Evolutionary conservation across 2,329 filamentous ascomycete genomes (phyloP).

Genomic region (Biscogniauxia marginata): DNA sequence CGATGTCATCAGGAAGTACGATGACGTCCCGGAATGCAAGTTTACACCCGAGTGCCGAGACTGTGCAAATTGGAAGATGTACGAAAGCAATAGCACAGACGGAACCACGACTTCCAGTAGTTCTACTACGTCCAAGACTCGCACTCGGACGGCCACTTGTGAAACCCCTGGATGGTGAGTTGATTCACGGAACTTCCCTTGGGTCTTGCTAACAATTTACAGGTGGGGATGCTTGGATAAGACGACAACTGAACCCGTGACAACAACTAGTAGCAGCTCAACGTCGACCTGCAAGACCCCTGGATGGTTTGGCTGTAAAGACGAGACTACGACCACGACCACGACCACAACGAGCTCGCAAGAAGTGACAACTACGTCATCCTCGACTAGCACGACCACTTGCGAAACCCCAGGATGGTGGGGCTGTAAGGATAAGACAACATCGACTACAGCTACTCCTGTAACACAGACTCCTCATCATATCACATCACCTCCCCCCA

Average conservation of each 20-base stretch:
- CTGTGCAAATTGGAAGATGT: constrained; percentile 92
- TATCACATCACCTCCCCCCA: constrained; percentile 29
- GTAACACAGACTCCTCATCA: constrained; percentile 15
- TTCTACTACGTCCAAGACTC: constrained; percentile 57
- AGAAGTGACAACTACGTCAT: background rate
- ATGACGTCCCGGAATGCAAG: constrained; percentile 73
- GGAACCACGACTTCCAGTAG: constrained; percentile 62
- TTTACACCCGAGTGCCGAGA: constrained; percentile 80
- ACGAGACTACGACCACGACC: constrained; percentile 40
- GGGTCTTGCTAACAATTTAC: constrained; percentile 1
- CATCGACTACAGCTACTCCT: constrained; percentile 14
- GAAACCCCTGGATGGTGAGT: constrained; percentile 88
- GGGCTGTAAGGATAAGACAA: constrained; percentile 18
- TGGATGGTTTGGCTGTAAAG: constrained; percentile 67
- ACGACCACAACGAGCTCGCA: constrained; percentile 6
- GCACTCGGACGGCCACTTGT: constrained; percentile 79
- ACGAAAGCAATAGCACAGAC: constrained; percentile 85
- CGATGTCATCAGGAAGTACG: constrained; percentile 82
- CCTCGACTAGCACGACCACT: constrained; percentile 2
- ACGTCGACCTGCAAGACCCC: constrained; percentile 61
- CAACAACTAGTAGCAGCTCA: constrained; percentile 44
- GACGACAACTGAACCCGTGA: constrained; percentile 48
- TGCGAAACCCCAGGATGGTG: constrained; percentile 15
- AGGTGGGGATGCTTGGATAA: constrained; percentile 65
- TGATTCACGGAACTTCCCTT: background rate